Evolutionary conservation across 352 stramenopile species (phyloP), one percentile per base, ranked within the genome.

Genomic region (Globisporangium radiosum): DNA sequence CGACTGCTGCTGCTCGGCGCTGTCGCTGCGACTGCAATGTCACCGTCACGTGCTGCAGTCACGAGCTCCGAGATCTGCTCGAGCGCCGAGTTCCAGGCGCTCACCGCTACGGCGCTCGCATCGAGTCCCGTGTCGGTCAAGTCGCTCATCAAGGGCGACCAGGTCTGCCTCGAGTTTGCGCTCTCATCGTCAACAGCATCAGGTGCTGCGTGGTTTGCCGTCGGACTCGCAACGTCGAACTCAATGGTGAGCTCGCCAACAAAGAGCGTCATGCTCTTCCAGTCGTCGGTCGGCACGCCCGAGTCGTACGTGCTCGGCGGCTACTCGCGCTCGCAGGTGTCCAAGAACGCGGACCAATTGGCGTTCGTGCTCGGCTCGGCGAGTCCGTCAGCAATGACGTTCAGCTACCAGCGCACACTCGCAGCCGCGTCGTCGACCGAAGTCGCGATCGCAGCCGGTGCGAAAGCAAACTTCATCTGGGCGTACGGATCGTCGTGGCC

Each of bases 261-360:
- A 13, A 69, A 71, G 43, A 94, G 88, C 62, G 82, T 86, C 47
- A 85, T 94, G 76, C 69, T 91, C 54, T 89, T 87, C 64, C 75
- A 78, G 56, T 70, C 72, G 60, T 50, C 57, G 1, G 63, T 75
- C 36, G 71, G 70, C 42, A 47, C 48, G 11, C 75, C 76, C 14
- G 68, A 74, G 55, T 73, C 77, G 25, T 87, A 81, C 54, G 36
- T 73, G 33, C 66, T 92, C 43, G 68, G 66, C 13, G 76, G 67
- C 59, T 85, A 91, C 64, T 61, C 63, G 66, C 52, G 69, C 60
- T 52, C 47, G 47, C 47, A 52, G 17, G 71, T 91, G 54, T 73
- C 56, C 15, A 63, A 66, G 33, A 71, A 83, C 53, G 72, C 58
- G 25, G 66, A 80, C 59, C 66, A 76, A 54, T 69, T 70, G 36